Percentiles rank a stretch among this genome's conserved stretches.
phyloP scores from a whole-genome alignment of 805 yeast genomes.

The Candida broadrunensis region DNA sequence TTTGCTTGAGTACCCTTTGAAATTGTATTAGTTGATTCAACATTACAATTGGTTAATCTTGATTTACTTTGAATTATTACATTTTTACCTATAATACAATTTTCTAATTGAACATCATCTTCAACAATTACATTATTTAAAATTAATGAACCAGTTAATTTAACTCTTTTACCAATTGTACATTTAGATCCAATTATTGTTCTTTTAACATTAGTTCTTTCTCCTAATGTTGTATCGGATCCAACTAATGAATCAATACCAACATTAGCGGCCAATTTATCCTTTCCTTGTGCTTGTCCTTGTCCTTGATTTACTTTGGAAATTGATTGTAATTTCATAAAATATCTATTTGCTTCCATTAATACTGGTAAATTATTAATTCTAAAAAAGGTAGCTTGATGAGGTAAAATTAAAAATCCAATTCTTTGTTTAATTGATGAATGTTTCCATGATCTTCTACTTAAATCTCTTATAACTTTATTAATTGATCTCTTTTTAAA shows the following conservation, averaged over 20 bases:
- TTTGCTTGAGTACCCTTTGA: constrained; percentile 51
- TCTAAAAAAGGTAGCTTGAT: constrained; percentile 67
- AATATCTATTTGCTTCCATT: constrained; percentile 83
- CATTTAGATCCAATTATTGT: constrained; percentile 77
- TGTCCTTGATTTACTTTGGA: constrained; percentile 14
- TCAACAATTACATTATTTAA: constrained; percentile 69
- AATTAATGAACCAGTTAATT: constrained; percentile 82
- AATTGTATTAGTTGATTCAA: constrained; percentile 77
- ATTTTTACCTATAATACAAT: constrained; percentile 76
- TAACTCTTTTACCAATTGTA: constrained; percentile 78
- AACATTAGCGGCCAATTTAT: constrained; percentile 64
- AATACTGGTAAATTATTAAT: constrained; percentile 76
- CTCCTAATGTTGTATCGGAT: constrained; percentile 63
- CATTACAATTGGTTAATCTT: constrained; percentile 74
- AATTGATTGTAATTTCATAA: constrained; percentile 64
- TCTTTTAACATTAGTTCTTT: constrained; percentile 81
- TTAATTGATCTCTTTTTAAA: constrained; percentile 49
- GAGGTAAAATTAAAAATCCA: constrained; percentile 69
- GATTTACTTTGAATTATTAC: constrained; percentile 64
- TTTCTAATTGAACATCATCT: constrained; percentile 79
- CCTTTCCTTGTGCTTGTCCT: constrained; percentile 37
- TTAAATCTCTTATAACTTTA: constrained; percentile 79
- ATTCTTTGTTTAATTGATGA: constrained; percentile 55
- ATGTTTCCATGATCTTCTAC: constrained; percentile 91
- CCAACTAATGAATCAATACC: constrained; percentile 89